These are phyloP conservation scores for Ophiorrhiza pumila DNA, from an alignment of 257 asterid species.

Conservation along the genomic window DNA sequence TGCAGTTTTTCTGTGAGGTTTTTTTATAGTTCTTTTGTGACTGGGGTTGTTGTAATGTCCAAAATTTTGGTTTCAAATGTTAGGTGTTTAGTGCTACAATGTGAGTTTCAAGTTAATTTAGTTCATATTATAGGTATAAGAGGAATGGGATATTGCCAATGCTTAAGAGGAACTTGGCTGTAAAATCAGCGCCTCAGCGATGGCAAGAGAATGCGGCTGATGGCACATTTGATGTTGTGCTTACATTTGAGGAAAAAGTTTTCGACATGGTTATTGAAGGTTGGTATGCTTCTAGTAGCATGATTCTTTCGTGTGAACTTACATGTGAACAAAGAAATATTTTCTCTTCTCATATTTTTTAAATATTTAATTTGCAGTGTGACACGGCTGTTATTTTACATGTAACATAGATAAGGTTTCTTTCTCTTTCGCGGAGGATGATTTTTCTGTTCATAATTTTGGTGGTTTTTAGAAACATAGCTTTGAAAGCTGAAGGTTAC, in stretches of 20 bases:
- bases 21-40: not conserved
- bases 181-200: conserved; percentile 86
- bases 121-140: conserved; percentile 50
- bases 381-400: not conserved
- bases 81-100: not conserved
- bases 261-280: conserved; percentile 98
- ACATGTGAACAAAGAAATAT: not conserved
- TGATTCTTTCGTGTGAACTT: not conserved
- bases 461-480: too few species aligned
- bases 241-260: conserved; percentile 92
- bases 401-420: not conserved
- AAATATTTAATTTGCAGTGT: not conserved
- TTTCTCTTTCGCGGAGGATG: not conserved
- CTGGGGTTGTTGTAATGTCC: not conserved
- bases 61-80: not conserved
- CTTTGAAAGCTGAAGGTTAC: not conserved
- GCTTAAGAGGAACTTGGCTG: conserved; percentile 90
- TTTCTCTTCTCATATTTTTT: not conserved
- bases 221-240: conserved; percentile 87
- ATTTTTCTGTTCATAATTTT: not conserved
- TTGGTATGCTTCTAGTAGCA: conserved; percentile 25
- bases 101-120: not conserved
- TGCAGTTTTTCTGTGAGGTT: not conserved
- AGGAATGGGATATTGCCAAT: conserved; percentile 92
- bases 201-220: conserved; percentile 95